Evolutionary conservation across 192 early-diverging fungal genomes (phyloP).

Genomic region (Powellomyces hirtus): DNA sequence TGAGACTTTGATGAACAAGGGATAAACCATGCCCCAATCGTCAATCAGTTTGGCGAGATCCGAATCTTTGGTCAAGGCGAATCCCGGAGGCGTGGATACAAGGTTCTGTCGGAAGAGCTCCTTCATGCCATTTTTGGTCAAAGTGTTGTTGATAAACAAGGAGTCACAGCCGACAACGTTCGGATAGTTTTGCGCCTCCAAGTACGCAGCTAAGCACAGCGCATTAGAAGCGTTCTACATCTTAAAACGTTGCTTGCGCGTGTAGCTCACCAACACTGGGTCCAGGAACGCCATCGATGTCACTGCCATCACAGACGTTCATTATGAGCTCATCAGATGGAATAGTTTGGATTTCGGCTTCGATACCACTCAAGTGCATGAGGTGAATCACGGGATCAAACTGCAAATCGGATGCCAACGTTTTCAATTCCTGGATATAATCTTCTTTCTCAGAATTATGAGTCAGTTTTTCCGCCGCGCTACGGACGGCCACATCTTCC

Average conservation of each 20-base stretch:
- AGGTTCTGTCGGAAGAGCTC: constrained; percentile 37
- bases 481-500: constrained; percentile 27
- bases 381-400: constrained; percentile 34
- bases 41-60: constrained; percentile 25
- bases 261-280: constrained; percentile 33
- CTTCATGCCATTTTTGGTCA: constrained; percentile 43
- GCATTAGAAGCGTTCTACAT: neutral
- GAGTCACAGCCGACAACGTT: constrained; percentile 44
- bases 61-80: constrained; percentile 22
- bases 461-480: constrained; percentile 29
- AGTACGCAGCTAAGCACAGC: constrained; percentile 26
- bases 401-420: constrained; percentile 23
- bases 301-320: constrained; percentile 41
- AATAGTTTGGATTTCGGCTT: constrained; percentile 19
- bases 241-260: neutral
- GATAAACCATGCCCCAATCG: constrained; percentile 37
- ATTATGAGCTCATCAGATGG: constrained; percentile 30
- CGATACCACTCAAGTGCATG: constrained; percentile 17
- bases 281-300: constrained; percentile 40
- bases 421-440: constrained; percentile 30
- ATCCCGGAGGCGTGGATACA: constrained; percentile 37
- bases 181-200: constrained; percentile 29
- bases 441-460: constrained; percentile 39
- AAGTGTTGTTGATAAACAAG: constrained; percentile 41
- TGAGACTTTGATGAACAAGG: constrained; percentile 37